Conservation (phyloP, 352 stramenopile species). For the Hyaloperonospora brassicae region DNA sequence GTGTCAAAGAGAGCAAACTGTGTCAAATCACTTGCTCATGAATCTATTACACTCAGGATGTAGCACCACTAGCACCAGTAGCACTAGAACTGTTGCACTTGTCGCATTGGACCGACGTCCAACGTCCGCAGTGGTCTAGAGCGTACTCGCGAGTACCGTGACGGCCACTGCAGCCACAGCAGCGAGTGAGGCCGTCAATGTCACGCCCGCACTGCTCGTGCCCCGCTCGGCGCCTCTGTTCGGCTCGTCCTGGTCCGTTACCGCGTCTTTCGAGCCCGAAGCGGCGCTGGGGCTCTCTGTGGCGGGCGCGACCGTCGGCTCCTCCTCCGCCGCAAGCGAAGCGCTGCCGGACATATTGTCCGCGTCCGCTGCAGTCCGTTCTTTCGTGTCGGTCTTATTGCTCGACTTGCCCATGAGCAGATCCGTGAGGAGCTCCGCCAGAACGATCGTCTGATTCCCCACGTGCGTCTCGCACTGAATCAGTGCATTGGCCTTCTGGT, state of each 20-base stretch:
- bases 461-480: constrained; percentile 47
- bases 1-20: too few species aligned
- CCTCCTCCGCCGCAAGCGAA: constrained; percentile 12
- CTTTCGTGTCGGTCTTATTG: constrained; percentile 61
- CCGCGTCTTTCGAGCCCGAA: constrained; percentile 7
- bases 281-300: constrained; percentile 6
- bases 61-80: too few species aligned
- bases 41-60: too few species aligned
- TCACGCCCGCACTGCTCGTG: constrained; percentile 9
- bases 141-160: too few species aligned
- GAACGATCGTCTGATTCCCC: constrained; percentile 29
- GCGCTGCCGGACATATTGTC: constrained; percentile 24
- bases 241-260: background rate
- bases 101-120: too few species aligned
- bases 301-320: constrained; percentile 1
- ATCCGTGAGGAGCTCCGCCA: constrained; percentile 37
- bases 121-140: too few species aligned
- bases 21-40: too few species aligned
- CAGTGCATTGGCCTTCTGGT: constrained; percentile 41
- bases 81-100: too few species aligned
- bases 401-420: constrained; percentile 50
- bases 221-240: constrained; percentile 7
- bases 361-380: constrained; percentile 11
- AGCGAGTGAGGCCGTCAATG: constrained; percentile 12
- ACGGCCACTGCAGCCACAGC: too few species aligned